Conservation (phyloP, 2,329 filamentous ascomycete species). For the Fusarium tuaranense region DNA sequence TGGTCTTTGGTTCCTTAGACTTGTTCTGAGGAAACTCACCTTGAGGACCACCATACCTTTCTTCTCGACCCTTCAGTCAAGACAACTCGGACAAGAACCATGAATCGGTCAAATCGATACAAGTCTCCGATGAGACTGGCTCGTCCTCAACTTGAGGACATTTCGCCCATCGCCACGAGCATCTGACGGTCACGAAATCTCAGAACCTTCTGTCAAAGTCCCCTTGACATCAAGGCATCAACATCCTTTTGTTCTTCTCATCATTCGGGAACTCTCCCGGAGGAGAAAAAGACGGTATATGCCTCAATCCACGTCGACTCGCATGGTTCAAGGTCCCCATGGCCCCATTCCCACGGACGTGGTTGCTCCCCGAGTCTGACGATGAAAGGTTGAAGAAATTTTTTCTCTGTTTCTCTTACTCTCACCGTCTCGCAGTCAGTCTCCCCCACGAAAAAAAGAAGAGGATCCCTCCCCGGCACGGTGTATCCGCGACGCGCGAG, state of each 20-base stretch:
- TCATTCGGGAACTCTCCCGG: neutral
- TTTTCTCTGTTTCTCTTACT: neutral
- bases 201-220: neutral
- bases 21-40: neutral
- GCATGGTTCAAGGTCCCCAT: constrained; percentile 19
- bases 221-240: neutral
- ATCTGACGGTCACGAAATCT: neutral
- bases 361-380: constrained; percentile 16
- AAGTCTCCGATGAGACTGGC: neutral
- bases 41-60: neutral
- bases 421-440: constrained; percentile 1
- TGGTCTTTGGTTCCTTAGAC: neutral
- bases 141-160: neutral
- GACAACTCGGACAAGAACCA: neutral
- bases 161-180: neutral
- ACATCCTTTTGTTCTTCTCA: constrained; percentile 11
- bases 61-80: neutral
- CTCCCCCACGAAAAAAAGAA: constrained; percentile 25
- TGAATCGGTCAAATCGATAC: neutral
- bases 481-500: constrained; percentile 6
- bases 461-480: constrained; percentile 17
- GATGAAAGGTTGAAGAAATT: constrained; percentile 21
- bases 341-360: constrained; percentile 32
- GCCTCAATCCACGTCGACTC: constrained; percentile 22
- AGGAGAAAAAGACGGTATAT: constrained; percentile 22